A percentile compares a stretch with the other conserved stretches of the same genome.
Evolutionary conservation across 495 filamentous ascomycete species (phyloP).

Genomic region (Parathielavia appendiculata): DNA sequence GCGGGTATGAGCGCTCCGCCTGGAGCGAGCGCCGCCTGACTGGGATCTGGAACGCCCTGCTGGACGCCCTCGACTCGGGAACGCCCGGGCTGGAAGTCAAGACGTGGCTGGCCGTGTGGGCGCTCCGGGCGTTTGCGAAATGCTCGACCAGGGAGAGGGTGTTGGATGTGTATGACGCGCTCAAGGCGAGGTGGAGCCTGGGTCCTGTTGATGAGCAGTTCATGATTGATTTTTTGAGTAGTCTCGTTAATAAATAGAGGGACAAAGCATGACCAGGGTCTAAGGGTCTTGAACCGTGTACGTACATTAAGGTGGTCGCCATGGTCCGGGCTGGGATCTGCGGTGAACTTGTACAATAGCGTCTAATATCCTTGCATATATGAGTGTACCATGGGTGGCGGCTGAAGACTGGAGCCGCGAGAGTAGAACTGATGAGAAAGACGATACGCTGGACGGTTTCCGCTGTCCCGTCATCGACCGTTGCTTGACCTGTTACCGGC

Average conservation of each 20-base stretch:
- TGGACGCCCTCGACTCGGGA: constrained; percentile 37
- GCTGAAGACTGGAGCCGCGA: not conserved
- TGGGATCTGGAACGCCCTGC: constrained; percentile 42
- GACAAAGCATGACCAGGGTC: too few species aligned
- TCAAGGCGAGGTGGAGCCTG: constrained; percentile 38
- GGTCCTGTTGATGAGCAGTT: constrained; percentile 30
- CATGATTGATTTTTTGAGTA: constrained; percentile 34
- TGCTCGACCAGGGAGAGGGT: constrained; percentile 36
- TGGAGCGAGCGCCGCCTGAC: constrained; percentile 61
- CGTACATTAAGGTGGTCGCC: not conserved
- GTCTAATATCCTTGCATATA: not conserved
- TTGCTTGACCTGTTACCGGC: too few species aligned
- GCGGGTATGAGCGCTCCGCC: constrained; percentile 52
- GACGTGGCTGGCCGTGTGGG: constrained; percentile 47
- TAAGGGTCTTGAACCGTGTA: not conserved
- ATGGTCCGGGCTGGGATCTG: not conserved
- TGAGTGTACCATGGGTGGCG: constrained; percentile 10
- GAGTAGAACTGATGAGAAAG: not conserved
- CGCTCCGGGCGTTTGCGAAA: constrained; percentile 43
- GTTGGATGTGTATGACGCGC: constrained; percentile 38
- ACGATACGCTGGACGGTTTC: not conserved
- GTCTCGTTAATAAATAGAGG: constrained; percentile 15
- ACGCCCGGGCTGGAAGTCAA: constrained; percentile 37
- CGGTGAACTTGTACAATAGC: constrained; percentile 1
- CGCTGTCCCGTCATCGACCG: not conserved